These are phyloP conservation scores for Blepharisma japonicum DNA, from an alignment of 73 alveolate genomes.

Conservation along the genomic window DNA sequence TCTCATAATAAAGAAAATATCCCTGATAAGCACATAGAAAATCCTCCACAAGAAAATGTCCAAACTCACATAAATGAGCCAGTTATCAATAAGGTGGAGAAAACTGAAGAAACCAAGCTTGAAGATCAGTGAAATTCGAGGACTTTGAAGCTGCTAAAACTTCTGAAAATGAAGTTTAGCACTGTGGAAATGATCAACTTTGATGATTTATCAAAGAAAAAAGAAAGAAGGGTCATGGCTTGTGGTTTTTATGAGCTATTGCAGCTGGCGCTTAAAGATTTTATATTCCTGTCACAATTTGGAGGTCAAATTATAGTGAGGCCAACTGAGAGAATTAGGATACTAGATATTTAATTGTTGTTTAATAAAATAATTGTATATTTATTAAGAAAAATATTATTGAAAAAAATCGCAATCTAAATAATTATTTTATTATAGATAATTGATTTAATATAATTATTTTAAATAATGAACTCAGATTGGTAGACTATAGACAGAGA, in stretches of 20 bases:
- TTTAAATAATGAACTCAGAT: no score
- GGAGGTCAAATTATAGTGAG: neutral
- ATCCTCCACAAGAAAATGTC: conserved; percentile 12
- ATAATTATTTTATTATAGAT: no score
- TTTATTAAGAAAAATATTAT: no score
- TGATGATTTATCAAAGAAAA: conserved; percentile 2
- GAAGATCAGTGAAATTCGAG: conserved; percentile 21
- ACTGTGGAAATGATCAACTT: neutral
- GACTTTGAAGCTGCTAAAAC: conserved; percentile 18
- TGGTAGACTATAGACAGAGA: neutral
- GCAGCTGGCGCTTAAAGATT: conserved; percentile 19
- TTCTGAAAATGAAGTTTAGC: conserved; percentile 1
- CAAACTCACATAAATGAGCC: neutral
- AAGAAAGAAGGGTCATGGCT: conserved; percentile 25
- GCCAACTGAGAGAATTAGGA: conserved; percentile 26
- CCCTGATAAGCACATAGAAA: neutral
- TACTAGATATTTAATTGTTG: neutral
- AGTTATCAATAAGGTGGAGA: neutral
- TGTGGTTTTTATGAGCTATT: conserved; percentile 17
- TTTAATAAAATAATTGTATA: no score
- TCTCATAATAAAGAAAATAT: neutral
- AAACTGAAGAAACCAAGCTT: conserved; percentile 12
- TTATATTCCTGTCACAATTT: neutral
- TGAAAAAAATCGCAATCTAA: no score
- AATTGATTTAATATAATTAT: no score